Evolutionary conservation across 139 green algal genomes (phyloP).

Genomic region (Spirogloea muscicola): DNA sequence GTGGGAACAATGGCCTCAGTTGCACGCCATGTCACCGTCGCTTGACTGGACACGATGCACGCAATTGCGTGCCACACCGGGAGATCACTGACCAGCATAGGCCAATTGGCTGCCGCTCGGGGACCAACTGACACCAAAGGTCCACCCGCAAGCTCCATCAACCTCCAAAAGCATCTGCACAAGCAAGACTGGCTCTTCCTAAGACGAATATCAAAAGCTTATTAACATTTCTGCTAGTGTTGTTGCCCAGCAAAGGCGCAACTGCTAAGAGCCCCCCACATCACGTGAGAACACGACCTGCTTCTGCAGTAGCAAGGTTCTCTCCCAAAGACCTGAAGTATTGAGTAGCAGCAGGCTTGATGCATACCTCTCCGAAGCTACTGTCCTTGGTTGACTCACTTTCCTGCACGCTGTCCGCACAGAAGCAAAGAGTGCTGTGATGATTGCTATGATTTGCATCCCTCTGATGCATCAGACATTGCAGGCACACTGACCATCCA

Average conservation of each 20-base stretch:
- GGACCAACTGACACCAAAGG: slow-evolving; percentile 29
- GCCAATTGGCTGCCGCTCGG: slow-evolving; percentile 18
- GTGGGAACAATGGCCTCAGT: neutral
- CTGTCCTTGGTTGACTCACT: neutral
- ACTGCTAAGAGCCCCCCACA: neutral
- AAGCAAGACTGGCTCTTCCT: neutral
- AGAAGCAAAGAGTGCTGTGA: neutral
- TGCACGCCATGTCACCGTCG: neutral
- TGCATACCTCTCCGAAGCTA: slow-evolving; percentile 13
- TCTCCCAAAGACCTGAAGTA: neutral
- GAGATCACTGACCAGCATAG: slow-evolving; percentile 22
- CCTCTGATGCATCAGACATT: neutral
- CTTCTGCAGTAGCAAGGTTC: neutral
- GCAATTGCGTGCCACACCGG: neutral
- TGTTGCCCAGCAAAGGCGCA: neutral
- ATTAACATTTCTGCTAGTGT: neutral
- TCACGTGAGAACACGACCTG: no score
- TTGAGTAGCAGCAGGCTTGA: neutral
- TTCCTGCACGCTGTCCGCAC: neutral
- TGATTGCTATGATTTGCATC: no score
- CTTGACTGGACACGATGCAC: neutral
- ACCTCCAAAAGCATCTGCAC: slow-evolving; percentile 29
- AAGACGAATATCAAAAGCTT: neutral
- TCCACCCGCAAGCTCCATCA: slow-evolving; percentile 24
- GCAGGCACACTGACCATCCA: neutral